Conservation (phyloP, 306 rosid genomes). For the Quercus engelmannii region DNA sequence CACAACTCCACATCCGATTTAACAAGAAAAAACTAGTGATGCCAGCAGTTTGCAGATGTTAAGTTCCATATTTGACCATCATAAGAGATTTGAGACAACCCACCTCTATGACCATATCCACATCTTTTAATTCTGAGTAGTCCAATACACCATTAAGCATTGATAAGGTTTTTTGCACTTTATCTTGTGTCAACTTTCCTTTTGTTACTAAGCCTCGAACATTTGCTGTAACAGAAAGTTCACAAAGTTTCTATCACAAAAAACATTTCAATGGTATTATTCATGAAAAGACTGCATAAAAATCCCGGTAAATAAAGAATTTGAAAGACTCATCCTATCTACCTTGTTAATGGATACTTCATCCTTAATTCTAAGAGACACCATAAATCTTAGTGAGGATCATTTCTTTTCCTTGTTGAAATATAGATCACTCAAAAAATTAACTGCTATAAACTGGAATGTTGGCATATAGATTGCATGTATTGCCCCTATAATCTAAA, state of each 20-base stretch:
- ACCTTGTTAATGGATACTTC: too few species aligned
- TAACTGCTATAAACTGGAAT: too few species aligned
- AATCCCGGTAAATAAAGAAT: neutral
- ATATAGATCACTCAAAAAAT: neutral
- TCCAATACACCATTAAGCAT: constrained; percentile 80
- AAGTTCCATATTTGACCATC: neutral
- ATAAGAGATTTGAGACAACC: constrained; percentile 4
- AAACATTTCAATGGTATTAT: neutral
- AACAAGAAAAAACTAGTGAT: neutral
- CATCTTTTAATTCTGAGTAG: constrained; percentile 75
- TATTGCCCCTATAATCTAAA: too few species aligned
- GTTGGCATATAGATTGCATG: too few species aligned
- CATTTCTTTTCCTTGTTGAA: neutral
- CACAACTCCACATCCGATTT: neutral
- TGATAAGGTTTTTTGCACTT: constrained; percentile 59
- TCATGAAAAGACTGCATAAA: neutral
- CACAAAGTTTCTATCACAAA: neutral
- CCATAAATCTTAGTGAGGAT: neutral
- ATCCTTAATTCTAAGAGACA: neutral
- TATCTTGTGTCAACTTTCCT: constrained; percentile 66
- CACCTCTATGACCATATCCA: constrained; percentile 93
- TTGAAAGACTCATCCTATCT: neutral
- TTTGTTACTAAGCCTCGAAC: constrained; percentile 56
- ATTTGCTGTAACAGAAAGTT: constrained; percentile 55
- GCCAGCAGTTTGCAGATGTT: neutral